A percentile compares a stretch with the other conserved stretches of the same genome.
Conservation (phyloP, 805 yeast species). For the Vanderwaltozyma yarrowii region DNA sequence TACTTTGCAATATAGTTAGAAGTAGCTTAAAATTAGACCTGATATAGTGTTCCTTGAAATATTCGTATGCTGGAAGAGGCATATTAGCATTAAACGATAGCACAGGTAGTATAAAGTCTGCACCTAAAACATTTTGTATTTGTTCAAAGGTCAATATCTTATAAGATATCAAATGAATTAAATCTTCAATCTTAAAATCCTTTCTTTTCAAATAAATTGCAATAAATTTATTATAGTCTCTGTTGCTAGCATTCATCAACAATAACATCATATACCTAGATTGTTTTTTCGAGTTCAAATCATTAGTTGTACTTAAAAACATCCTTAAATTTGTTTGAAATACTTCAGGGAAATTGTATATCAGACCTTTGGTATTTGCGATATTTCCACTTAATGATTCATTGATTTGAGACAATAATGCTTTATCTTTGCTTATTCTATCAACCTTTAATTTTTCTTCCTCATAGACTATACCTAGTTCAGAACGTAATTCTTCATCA, state of each 20-base stretch:
- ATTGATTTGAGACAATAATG: conserved; percentile 8
- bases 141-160: conserved; percentile 23
- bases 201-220: conserved; percentile 25
- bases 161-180: conserved; percentile 16
- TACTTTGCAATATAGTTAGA: conserved; percentile 8
- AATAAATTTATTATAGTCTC: conserved; percentile 26
- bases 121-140: conserved; percentile 17
- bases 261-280: conserved; percentile 15
- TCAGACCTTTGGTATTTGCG: background rate
- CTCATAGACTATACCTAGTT: conserved; percentile 20
- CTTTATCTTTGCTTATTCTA: conserved; percentile 12
- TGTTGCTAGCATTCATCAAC: conserved; percentile 13
- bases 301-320: conserved; percentile 7
- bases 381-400: conserved; percentile 3
- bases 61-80: conserved; percentile 13
- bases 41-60: conserved; percentile 16
- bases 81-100: conserved; percentile 4
- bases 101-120: conserved; percentile 9
- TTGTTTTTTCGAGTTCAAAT: conserved; percentile 3
- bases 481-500: conserved; percentile 21
- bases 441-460: conserved; percentile 21
- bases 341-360: conserved; percentile 20
- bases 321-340: conserved; percentile 23
- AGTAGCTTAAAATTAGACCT: conserved; percentile 13
- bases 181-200: conserved; percentile 13